Percentiles rank a stretch among this genome's conserved stretches.
Conservation (phyloP, 1,284 basidiomycete genomes). For the Boletus holoroseus region DNA sequence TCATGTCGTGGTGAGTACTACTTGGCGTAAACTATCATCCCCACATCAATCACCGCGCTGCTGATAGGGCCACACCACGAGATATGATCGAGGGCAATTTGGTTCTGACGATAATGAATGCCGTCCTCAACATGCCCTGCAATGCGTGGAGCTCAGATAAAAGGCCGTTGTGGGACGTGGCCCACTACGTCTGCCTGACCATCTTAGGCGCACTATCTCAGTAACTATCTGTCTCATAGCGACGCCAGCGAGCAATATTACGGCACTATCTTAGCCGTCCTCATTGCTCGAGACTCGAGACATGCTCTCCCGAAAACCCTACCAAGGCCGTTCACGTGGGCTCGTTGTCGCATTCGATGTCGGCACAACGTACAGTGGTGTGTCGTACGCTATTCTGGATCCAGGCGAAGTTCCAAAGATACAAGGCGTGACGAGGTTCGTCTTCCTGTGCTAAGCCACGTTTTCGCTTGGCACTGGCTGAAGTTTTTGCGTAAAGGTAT, state of each 20-base stretch:
- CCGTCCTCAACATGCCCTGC: conserved; percentile 3
- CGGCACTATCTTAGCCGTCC: conserved; percentile 4
- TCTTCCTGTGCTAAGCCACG: conserved; percentile 3
- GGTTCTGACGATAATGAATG: conserved; percentile 6
- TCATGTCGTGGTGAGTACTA: conserved; percentile 5
- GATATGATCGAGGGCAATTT: not conserved
- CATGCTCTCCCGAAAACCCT: conserved; percentile 34
- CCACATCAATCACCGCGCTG: conserved; percentile 13
- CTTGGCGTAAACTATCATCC: conserved; percentile 1
- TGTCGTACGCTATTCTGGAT: conserved; percentile 43
- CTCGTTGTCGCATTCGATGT: conserved; percentile 49
- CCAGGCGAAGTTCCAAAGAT: conserved; percentile 47
- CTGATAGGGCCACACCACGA: conserved; percentile 4
- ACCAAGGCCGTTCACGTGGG: conserved; percentile 34
- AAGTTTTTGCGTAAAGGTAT: conserved; percentile 31
- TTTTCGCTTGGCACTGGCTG: conserved; percentile 4
- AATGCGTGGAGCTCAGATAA: conserved; percentile 18
- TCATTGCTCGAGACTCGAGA: not conserved
- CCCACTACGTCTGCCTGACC: not conserved
- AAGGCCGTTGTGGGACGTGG: conserved; percentile 11
- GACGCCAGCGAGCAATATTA: conserved; percentile 9
- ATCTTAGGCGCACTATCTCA: not conserved
- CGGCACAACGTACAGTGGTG: conserved; percentile 50
- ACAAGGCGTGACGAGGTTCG: conserved; percentile 41
- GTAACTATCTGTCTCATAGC: not conserved